phyloP scores from a whole-genome alignment of 345 rosid species.

The Salix purpurea region DNA sequence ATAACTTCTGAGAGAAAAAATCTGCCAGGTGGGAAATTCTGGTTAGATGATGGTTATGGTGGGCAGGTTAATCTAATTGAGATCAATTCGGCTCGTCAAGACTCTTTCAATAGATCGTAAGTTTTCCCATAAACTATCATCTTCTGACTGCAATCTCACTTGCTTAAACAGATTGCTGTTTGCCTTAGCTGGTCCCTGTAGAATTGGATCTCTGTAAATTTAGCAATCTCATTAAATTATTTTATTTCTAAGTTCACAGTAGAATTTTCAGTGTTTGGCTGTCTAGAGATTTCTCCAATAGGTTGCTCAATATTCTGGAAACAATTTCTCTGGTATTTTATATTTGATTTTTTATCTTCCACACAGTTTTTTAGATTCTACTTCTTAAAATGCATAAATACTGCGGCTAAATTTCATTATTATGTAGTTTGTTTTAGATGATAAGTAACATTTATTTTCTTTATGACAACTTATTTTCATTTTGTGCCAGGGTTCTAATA shows the following conservation, averaged over 20 bases:
- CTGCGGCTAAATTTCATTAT: not conserved
- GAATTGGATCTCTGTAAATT: not conserved
- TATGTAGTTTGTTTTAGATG: not conserved
- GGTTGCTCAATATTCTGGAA: not conserved
- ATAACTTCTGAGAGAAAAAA: conserved; percentile 62
- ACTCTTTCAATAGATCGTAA: conserved; percentile 72
- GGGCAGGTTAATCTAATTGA: conserved; percentile 53
- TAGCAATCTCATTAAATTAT: not conserved
- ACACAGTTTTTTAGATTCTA: too few species aligned
- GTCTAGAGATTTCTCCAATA: not conserved
- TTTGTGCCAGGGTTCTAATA: conserved; percentile 44
- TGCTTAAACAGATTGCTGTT: not conserved
- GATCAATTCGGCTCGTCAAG: conserved; percentile 61
- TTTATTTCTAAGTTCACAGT: not conserved
- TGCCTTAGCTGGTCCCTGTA: not conserved
- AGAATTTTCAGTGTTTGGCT: not conserved
- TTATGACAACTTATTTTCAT: not conserved
- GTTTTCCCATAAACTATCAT: conserved; percentile 14
- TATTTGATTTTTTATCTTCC: not conserved
- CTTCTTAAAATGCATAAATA: not conserved
- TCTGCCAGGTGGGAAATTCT: conserved; percentile 75
- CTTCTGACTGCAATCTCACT: not conserved
- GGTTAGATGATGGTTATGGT: conserved; percentile 47
- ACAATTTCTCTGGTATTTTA: not conserved
- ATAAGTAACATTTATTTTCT: not conserved